Conservation (phyloP, 352 stramenopile species). For the Pythium periplocum region DNA sequence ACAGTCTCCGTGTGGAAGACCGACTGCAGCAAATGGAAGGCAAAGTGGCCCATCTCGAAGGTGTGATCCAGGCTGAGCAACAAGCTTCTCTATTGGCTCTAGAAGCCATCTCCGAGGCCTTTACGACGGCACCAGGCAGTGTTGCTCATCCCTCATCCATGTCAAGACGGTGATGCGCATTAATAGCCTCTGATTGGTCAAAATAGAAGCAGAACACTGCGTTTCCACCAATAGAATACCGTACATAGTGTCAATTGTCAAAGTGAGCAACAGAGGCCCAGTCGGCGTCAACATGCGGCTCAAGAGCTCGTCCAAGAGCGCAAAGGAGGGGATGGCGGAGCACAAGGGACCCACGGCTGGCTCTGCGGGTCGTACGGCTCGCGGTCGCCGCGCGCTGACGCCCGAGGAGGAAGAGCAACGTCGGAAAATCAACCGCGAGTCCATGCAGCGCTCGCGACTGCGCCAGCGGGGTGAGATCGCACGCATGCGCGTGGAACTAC, state of each 20-base stretch:
- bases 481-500: constrained; percentile 25
- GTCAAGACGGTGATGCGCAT: no score
- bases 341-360: no score
- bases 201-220: no score
- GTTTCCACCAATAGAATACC: no score
- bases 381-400: constrained; percentile 6
- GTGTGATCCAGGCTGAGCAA: constrained; percentile 62
- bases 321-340: no score
- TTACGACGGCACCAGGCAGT: constrained; percentile 7
- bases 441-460: constrained; percentile 34
- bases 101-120: constrained; percentile 67
- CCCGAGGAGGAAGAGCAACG: constrained; percentile 25
- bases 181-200: no score
- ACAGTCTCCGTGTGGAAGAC: constrained; percentile 43
- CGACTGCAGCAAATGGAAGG: constrained; percentile 45
- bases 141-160: no score
- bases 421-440: constrained; percentile 37
- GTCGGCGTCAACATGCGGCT: no score
- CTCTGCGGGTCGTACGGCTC: no score
- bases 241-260: no score
- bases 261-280: no score
- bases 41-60: constrained; percentile 46
- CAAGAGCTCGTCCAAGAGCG: no score
- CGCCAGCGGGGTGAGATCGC: constrained; percentile 29
- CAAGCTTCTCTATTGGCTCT: constrained; percentile 61